Evolutionary conservation across 2,329 filamentous ascomycete genomes (phyloP).

Genomic region (Botryosphaeria agaves): DNA sequence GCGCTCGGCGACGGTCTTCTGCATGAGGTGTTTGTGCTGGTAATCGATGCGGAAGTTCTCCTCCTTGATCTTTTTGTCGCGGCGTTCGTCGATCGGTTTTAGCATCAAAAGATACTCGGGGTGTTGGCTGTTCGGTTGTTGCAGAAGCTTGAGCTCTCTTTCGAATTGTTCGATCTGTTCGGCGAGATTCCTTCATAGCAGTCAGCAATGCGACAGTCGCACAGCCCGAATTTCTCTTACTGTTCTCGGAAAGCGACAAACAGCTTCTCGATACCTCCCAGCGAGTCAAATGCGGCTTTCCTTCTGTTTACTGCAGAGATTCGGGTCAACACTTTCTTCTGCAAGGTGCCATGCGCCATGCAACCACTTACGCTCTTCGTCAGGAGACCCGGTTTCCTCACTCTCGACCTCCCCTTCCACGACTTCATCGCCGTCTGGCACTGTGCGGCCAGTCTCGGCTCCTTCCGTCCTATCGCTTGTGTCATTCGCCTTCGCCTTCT

Average conservation of each 20-base stretch:
- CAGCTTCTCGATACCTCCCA: conserved; percentile 69
- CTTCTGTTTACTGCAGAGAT: conserved; percentile 50
- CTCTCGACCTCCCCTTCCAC: conserved; percentile 36
- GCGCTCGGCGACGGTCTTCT: conserved; percentile 61
- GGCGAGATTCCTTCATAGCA: conserved; percentile 28
- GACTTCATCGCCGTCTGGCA: conserved; percentile 10
- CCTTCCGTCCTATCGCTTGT: not conserved
- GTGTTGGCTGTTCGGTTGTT: conserved; percentile 48
- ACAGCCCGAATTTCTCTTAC: conserved; percentile 23
- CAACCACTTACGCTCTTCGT: conserved; percentile 17
- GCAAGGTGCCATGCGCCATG: conserved; percentile 1
- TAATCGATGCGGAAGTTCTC: conserved; percentile 59
- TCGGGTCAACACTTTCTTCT: conserved; percentile 6
- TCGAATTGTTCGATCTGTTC: conserved; percentile 75
- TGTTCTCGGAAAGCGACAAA: conserved; percentile 74
- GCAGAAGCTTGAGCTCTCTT: conserved; percentile 42
- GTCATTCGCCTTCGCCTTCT: conserved; percentile 18
- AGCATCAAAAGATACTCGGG: conserved; percentile 85
- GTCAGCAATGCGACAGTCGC: conserved; percentile 8
- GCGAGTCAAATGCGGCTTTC: conserved; percentile 60
- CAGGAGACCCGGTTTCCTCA: conserved; percentile 15
- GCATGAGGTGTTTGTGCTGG: conserved; percentile 55
- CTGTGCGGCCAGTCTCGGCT: conserved; percentile 1
- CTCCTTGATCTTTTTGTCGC: conserved; percentile 61
- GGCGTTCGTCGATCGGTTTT: conserved; percentile 65